These are phyloP conservation scores for Candida loeiensis DNA, from an alignment of 805 yeast genomes.

Conservation along the genomic window DNA sequence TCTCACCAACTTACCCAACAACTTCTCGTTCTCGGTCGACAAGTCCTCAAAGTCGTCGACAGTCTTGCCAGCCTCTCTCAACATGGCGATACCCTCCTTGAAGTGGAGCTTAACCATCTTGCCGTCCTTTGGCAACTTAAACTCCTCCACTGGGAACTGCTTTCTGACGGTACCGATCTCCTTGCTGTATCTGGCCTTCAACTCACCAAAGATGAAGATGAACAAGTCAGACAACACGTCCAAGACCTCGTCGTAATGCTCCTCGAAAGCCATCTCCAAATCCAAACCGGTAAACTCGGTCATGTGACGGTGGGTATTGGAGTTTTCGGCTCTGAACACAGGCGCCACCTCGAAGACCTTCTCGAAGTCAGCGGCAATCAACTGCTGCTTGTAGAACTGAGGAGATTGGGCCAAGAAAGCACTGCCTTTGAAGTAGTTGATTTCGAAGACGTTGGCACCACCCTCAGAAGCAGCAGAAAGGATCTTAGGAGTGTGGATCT, in stretches of 20 bases:
- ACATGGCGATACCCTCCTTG: slow-evolving; percentile 86
- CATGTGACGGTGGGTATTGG: slow-evolving; percentile 98
- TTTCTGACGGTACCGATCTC: slow-evolving; percentile 88
- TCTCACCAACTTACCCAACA: slow-evolving; percentile 85
- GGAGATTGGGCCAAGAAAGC: slow-evolving; percentile 98
- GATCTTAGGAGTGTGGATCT: slow-evolving; percentile 94
- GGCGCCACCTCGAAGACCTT: slow-evolving; percentile 95
- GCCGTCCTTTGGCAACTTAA: slow-evolving; percentile 88
- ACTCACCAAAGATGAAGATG: slow-evolving; percentile 80
- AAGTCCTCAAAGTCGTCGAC: slow-evolving; percentile 88
- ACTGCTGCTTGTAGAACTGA: slow-evolving; percentile 95
- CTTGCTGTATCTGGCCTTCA: slow-evolving; percentile 70
- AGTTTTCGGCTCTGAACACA: slow-evolving; percentile 98
- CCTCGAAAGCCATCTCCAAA: slow-evolving; percentile 97
- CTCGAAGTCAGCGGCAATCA: slow-evolving; percentile 97
- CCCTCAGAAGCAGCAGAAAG: slow-evolving; percentile 97
- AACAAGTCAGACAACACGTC: slow-evolving; percentile 67
- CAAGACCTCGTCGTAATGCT: slow-evolving; percentile 91
- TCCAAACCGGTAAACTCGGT: slow-evolving; percentile 98
- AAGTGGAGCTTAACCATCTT: slow-evolving; percentile 87
- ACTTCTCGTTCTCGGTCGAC: slow-evolving; percentile 90
- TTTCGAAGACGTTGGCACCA: slow-evolving; percentile 95
- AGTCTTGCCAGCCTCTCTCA: slow-evolving; percentile 82
- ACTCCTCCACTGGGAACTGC: slow-evolving; percentile 97
- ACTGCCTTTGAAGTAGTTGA: slow-evolving; percentile 84